These are phyloP conservation scores for Olyra latifolia DNA, from an alignment of 176 grass and related monocot species.

Conservation along the genomic window DNA sequence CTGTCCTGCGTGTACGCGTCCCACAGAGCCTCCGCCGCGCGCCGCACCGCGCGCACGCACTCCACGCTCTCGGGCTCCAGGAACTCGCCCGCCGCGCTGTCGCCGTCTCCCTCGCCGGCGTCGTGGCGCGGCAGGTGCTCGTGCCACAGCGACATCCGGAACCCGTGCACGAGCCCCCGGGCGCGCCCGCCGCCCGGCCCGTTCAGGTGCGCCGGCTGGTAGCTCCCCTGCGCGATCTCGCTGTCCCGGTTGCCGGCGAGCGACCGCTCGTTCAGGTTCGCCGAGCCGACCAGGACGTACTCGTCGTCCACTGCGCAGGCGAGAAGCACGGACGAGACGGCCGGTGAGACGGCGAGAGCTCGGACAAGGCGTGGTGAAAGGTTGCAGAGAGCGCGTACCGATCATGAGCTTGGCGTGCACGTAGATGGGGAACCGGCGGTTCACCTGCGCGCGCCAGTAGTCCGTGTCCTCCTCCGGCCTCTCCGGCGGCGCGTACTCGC, in stretches of 20 bases:
- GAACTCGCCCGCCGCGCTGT: not conserved
- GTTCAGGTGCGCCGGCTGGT: conserved; percentile 83
- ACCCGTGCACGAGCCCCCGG: conserved; percentile 56
- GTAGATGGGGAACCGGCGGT: conserved; percentile 71
- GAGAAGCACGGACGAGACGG: not conserved
- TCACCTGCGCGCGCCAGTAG: conserved; percentile 73
- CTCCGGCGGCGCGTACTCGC: conserved; percentile 58
- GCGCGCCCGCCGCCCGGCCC: conserved; percentile 27
- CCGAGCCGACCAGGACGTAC: conserved; percentile 84
- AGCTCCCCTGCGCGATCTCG: conserved; percentile 89
- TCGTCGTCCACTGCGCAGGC: conserved; percentile 66
- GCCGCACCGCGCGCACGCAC: conserved; percentile 62
- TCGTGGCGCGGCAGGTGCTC: conserved; percentile 61
- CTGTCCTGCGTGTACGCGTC: conserved; percentile 54
- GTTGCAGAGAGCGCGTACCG: conserved; percentile 35
- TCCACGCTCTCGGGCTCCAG: conserved; percentile 61
- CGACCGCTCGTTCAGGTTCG: conserved; percentile 93
- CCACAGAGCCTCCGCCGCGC: conserved; percentile 54
- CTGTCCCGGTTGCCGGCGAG: conserved; percentile 82
- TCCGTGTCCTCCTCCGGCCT: conserved; percentile 46
- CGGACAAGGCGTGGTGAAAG: not conserved
- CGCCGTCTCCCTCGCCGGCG: not conserved
- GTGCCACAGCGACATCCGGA: conserved; percentile 84
- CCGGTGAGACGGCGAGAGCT: not conserved
- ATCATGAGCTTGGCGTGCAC: conserved; percentile 97